These are phyloP conservation scores for Cystobasidium pallidum DNA, from an alignment of 1,284 basidiomycete genomes.

Conservation along the genomic window DNA sequence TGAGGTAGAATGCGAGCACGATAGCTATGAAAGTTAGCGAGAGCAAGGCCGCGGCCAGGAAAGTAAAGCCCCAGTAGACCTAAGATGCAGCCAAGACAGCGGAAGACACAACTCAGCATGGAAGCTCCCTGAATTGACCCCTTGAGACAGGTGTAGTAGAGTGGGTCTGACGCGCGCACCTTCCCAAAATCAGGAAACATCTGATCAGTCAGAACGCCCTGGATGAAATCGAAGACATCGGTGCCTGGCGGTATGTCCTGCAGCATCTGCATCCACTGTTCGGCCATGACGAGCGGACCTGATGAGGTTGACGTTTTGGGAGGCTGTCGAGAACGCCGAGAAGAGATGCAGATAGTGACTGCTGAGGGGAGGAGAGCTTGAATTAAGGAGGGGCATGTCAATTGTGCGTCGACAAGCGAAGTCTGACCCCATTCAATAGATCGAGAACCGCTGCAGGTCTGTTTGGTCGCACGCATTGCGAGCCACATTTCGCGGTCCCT, in stretches of 20 bases:
- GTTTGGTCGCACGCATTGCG: not conserved
- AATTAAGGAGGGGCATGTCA: no score
- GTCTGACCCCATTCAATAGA: no score
- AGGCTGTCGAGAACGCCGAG: no score
- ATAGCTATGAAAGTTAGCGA: not conserved
- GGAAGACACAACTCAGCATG: no score
- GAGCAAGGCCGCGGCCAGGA: not conserved
- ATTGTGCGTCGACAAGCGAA: no score
- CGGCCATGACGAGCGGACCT: not conserved
- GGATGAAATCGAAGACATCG: constrained; percentile 22
- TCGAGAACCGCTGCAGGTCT: no score
- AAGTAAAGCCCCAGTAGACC: not conserved
- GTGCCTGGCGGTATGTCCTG: constrained; percentile 7
- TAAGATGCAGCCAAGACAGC: no score
- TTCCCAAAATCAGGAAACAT: not conserved
- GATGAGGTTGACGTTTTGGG: no score
- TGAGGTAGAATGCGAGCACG: not conserved
- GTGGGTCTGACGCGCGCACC: not conserved
- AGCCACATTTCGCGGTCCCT: not conserved
- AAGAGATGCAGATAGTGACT: no score
- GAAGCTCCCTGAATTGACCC: no score
- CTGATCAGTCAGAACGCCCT: constrained; percentile 3
- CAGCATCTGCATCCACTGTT: constrained; percentile 21
- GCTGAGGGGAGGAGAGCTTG: no score
- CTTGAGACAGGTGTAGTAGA: no score